Base-by-base conservation (phyloP, 176 grass and related monocot species). In the Zea mays region DNA sequence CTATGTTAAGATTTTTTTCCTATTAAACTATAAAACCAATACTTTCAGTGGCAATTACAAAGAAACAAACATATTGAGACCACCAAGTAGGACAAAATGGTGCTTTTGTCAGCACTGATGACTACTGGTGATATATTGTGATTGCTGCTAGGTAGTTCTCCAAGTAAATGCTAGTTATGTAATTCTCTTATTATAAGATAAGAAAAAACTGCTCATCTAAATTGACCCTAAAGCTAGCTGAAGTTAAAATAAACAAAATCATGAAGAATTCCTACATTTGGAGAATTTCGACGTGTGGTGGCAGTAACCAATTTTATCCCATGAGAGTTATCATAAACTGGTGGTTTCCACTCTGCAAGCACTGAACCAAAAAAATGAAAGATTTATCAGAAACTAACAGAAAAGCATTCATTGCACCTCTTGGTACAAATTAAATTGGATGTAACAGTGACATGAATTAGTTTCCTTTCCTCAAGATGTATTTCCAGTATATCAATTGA, bases 261-360 rank as follows among this genome's bases (percentile, higher is more conserved):
- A 39, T 55, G 37, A 43, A 54, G 4, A 37, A 69, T 14, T 11
- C 71, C 14, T 92, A 97, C 91, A 83, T 94, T 97, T 64, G 95
- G 95, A 77, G 95, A 97, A 89, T 97, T 97, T 69, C 95, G 95
- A 65, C 95, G 95, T 62, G 91, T 97, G 43, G 91, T 94, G 46
- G 95, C 95, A 62, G 95, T 90, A 83, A 85, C 65, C 78, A 97
- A 87, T 73, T 90, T 97, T 85, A 97, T 94, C 20, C 95, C 95
- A 66, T 90, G 84, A 71, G 91, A 91, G 81, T 97, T 97, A 56
- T 97, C 91, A 74, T 97, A 97, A 74, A 97, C 95, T 82, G 95
- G 95, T 74, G 95, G 95, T 81, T 97, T 97, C 95, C 95, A 97
- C 79, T 97, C 95, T 36, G 95, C 95, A 90, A 97, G 95, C 56